phyloP scores from a whole-genome alignment of 2,329 filamentous ascomycete species.

The Colletotrichum brevisporum region DNA sequence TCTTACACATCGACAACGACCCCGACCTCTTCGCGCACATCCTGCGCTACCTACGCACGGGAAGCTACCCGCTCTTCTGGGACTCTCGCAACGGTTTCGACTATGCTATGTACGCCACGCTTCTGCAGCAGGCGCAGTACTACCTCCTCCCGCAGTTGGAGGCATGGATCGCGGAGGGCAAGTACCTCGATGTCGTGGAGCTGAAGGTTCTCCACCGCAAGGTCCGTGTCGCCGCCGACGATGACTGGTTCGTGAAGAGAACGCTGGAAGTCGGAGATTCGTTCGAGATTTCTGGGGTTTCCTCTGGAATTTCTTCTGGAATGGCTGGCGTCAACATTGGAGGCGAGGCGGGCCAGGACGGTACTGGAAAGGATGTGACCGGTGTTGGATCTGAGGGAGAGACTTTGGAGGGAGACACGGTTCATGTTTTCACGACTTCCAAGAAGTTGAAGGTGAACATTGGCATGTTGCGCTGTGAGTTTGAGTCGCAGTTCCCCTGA shows the following conservation, averaged over 20 bases:
- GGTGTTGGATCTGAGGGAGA: constrained; percentile 1
- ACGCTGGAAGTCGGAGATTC: constrained; percentile 3
- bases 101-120: constrained; percentile 50
- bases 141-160: constrained; percentile 48
- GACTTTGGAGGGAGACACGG: background rate
- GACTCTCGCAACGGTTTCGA: constrained; percentile 49
- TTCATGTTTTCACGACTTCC: constrained; percentile 8
- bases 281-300: constrained; percentile 20
- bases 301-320: background rate
- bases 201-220: constrained; percentile 31
- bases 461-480: constrained; percentile 14
- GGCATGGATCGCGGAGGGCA: constrained; percentile 44
- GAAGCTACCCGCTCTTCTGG: constrained; percentile 53
- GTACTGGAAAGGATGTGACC: background rate
- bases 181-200: constrained; percentile 42
- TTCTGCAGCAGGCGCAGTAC: constrained; percentile 51
- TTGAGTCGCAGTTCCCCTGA: constrained; percentile 2
- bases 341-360: background rate
- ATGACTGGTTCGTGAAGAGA: constrained; percentile 19
- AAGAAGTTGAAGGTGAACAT: constrained; percentile 9
- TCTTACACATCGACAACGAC: constrained; percentile 52
- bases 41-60: constrained; percentile 51
- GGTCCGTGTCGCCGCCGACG: background rate
- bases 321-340: background rate
- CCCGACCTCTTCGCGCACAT: constrained; percentile 53